Percentiles rank a stretch among this genome's conserved stretches.
These are phyloP conservation scores for Claviceps sp. DNA, from an alignment of 2,329 filamentous ascomycete genomes.

Conservation along the genomic window DNA sequence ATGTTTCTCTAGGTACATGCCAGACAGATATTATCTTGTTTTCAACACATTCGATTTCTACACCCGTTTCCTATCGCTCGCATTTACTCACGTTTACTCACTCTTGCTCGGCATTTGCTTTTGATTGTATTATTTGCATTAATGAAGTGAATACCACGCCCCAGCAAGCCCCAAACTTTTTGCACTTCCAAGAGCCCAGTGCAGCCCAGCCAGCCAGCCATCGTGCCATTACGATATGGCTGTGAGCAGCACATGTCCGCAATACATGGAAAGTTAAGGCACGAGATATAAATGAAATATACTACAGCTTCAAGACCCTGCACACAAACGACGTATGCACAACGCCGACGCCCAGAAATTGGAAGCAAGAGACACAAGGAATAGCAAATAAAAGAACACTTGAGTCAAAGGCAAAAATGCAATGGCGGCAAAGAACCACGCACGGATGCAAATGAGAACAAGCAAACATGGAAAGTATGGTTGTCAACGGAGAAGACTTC, in stretches of 20 bases:
- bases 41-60: not conserved
- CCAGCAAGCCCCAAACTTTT: not conserved
- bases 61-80: not conserved
- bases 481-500: not conserved
- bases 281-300: too few relatives aligned
- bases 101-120: not conserved
- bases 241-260: not conserved
- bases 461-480: not conserved
- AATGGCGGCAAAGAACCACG: not conserved
- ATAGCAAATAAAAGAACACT: not conserved
- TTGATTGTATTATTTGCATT: not conserved
- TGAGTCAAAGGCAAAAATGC: not conserved
- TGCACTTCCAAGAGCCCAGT: not conserved
- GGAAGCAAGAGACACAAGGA: not conserved
- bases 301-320: not conserved
- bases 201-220: not conserved
- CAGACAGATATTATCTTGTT: not conserved
- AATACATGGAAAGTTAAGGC: not conserved
- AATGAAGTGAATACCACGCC: not conserved
- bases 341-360: conserved; percentile 5
- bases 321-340: not conserved
- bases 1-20: too few relatives aligned
- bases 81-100: not conserved
- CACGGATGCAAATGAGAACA: not conserved
- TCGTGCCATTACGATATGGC: not conserved